These are phyloP conservation scores for Kwoniella botswanensis DNA, from an alignment of 768 basidiomycete species.

Conservation along the genomic window DNA sequence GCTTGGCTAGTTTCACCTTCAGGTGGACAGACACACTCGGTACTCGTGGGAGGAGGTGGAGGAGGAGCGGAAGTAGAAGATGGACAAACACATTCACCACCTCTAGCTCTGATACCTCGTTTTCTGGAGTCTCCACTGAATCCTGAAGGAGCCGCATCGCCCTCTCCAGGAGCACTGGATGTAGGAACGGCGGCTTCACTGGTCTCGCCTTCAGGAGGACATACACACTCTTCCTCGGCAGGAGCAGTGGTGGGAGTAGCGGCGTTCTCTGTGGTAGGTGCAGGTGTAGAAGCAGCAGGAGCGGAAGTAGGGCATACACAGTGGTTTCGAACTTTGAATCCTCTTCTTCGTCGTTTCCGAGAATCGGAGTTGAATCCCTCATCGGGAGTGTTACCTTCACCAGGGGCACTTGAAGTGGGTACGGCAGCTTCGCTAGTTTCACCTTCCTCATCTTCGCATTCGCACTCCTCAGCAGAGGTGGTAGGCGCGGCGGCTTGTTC, in stretches of 20 bases:
- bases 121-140: not conserved
- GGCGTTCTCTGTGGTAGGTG: slow-evolving; percentile 5
- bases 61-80: not conserved
- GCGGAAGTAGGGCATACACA: slow-evolving; percentile 8
- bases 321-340: not conserved
- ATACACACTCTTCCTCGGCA: slow-evolving; percentile 16
- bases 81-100: slow-evolving; percentile 14
- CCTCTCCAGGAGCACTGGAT: not conserved
- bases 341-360: slow-evolving; percentile 2
- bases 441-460: slow-evolving; percentile 4
- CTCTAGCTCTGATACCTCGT: not conserved
- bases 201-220: slow-evolving; percentile 2
- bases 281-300: not conserved
- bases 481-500: slow-evolving; percentile 7
- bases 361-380: not conserved
- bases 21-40: not conserved
- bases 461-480: slow-evolving; percentile 13
- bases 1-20: slow-evolving; percentile 1
- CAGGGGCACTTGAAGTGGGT: not conserved
- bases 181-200: not conserved
- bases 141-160: not conserved
- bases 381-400: not conserved
- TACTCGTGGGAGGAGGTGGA: not conserved
- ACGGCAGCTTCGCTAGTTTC: slow-evolving; percentile 9
- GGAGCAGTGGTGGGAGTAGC: slow-evolving; percentile 5